phyloP scores from a whole-genome alignment of 2,329 filamentous ascomycete species.

The Beauveria scarabaeidicola region DNA sequence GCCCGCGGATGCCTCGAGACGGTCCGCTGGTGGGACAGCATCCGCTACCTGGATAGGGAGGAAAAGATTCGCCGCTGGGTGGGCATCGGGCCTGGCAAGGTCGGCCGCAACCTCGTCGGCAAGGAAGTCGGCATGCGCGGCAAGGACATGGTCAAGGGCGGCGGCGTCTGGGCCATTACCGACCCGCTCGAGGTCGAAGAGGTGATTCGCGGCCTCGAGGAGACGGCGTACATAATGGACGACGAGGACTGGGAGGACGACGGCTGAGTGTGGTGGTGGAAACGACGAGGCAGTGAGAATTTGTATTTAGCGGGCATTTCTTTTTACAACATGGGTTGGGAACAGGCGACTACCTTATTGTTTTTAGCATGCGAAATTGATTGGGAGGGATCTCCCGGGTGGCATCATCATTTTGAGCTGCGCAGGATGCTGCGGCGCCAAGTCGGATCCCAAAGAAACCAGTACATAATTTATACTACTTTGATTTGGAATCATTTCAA shows the following conservation, averaged over 20 bases:
- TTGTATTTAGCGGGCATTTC: slow-evolving; percentile 9
- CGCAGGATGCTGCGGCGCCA: not conserved
- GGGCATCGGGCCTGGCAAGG: slow-evolving; percentile 87
- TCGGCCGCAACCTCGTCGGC: slow-evolving; percentile 84
- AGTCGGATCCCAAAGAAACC: not conserved
- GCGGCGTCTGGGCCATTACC: slow-evolving; percentile 86
- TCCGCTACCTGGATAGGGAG: slow-evolving; percentile 79
- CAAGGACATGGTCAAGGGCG: slow-evolving; percentile 71
- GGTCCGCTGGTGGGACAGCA: slow-evolving; percentile 89
- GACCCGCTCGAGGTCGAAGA: slow-evolving; percentile 70
- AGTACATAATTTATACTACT: not conserved
- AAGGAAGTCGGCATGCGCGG: slow-evolving; percentile 88
- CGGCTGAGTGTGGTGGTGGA: not conserved
- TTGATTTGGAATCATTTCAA: not conserved
- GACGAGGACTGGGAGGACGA: slow-evolving; percentile 32
- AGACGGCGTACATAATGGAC: slow-evolving; percentile 47
- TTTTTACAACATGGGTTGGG: not conserved
- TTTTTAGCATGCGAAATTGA: not conserved
- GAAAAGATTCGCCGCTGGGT: slow-evolving; percentile 77
- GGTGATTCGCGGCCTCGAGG: slow-evolving; percentile 54
- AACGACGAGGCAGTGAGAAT: not conserved
- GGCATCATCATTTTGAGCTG: not conserved
- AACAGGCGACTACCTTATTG: not conserved
- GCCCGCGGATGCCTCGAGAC: slow-evolving; percentile 83
- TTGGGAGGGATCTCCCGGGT: not conserved